Evolutionary conservation across 768 basidiomycete species (phyloP), one percentile per base, ranked within the genome.

Genomic region (Naganishia kalamii): DNA sequence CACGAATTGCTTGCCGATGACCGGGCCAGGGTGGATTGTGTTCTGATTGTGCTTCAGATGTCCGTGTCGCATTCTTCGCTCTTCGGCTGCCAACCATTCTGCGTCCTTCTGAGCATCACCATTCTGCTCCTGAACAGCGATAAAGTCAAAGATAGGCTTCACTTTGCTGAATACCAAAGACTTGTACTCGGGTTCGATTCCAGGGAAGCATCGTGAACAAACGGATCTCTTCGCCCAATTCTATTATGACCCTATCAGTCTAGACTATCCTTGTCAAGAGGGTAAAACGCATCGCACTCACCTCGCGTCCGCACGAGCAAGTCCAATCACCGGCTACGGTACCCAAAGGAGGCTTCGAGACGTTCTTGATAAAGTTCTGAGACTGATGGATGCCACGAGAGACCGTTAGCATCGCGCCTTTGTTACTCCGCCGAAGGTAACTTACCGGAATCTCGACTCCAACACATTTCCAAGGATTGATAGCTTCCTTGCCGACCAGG

Each of bases 171-270:
- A 62, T 10, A 68, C 66, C 8, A 60, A 35, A 23, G 62, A 63
- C 40, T 68, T 68, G 62, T 60, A 64, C 41, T 63, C 62, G 32
- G 66, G 66, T 46, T 68, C 66, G 47, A 68, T 64, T 13, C 62
- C 66, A 7, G 66, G 66, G 43, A 68, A 68, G 41, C 66, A 68
- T 10, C 62, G 37, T 8, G 66, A 68, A 46, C 66, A 68, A 4
- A 68, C 66, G 21, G 66, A 59, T 10, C 66, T 51, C 32, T 68
- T 63, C 8, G 66, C 66, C 66, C 66, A 68, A 43, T 68, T 68
- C 66, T 68, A 44, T 33, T 21, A n/a, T 32, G 32, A 50, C 15
- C n/a, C 3, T 6, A 62, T 10, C 19, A 1, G 29, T 27, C 30
- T 15, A n/a, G 13, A 3, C 29, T 32, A 44, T 19, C 13, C 1